Conservation (phyloP, 768 basidiomycete genomes). For the Lactarius trivialis region DNA sequence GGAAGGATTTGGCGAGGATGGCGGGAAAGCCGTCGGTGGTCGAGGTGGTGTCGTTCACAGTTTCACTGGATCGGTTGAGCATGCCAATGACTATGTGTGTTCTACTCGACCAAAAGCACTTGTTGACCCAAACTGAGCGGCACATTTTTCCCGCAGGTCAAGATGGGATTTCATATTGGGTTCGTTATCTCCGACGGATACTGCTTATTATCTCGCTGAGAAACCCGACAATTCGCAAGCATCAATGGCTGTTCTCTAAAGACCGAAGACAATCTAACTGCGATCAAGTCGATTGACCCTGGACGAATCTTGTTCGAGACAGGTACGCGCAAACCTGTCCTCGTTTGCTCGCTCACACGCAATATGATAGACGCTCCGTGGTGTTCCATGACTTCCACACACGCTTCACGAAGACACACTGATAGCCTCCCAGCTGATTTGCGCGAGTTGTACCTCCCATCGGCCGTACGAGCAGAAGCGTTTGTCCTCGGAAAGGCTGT, state of each 20-base stretch:
- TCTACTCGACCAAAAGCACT: not conserved
- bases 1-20: slow-evolving; percentile 54
- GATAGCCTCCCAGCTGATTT: slow-evolving; percentile 42
- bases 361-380: slow-evolving; percentile 53
- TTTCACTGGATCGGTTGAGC: slow-evolving; percentile 62
- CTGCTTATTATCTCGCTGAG: not conserved
- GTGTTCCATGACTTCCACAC: slow-evolving; percentile 63
- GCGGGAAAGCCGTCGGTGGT: slow-evolving; percentile 49
- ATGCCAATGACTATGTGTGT: slow-evolving; percentile 60
- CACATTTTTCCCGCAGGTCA: slow-evolving; percentile 38
- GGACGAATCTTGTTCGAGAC: slow-evolving; percentile 68
- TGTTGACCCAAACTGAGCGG: not conserved
- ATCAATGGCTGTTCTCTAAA: slow-evolving; percentile 77
- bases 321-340: slow-evolving; percentile 35
- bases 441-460: slow-evolving; percentile 45
- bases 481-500: slow-evolving; percentile 55
- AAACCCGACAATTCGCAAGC: slow-evolving; percentile 28
- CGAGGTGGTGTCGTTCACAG: slow-evolving; percentile 78
- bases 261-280: slow-evolving; percentile 55
- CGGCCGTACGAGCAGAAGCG: slow-evolving; percentile 46
- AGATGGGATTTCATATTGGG: slow-evolving; percentile 69
- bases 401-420: slow-evolving; percentile 51
- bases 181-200: slow-evolving; percentile 19
- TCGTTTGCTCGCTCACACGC: not conserved
- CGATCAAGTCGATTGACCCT: slow-evolving; percentile 48